Conservation (phyloP, 805 yeast genomes). For the Candida pseudofarinosa region DNA sequence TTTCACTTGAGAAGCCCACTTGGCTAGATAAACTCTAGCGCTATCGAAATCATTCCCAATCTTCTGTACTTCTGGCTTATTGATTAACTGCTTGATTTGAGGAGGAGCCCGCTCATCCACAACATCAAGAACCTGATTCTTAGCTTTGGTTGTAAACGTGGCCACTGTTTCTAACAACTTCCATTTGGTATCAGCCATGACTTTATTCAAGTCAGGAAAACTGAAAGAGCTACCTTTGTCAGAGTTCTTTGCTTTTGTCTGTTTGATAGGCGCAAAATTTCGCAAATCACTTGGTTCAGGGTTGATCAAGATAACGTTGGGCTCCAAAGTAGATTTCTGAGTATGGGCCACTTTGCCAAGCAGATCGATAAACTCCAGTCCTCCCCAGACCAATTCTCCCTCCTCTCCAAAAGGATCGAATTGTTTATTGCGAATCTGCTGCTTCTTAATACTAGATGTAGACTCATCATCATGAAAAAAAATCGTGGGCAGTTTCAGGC, state of each 20-base stretch:
- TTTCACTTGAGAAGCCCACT: constrained; percentile 94
- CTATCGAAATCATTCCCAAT: constrained; percentile 90
- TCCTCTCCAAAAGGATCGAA: constrained; percentile 70
- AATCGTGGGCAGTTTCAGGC: constrained; percentile 71
- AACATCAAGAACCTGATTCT: constrained; percentile 55
- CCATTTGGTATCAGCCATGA: constrained; percentile 78
- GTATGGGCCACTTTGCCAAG: constrained; percentile 55
- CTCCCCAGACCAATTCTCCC: constrained; percentile 82
- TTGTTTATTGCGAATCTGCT: constrained; percentile 52
- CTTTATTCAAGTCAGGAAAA: constrained; percentile 40
- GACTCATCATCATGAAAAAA: constrained; percentile 92
- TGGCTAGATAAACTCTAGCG: constrained; percentile 87
- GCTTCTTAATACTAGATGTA: constrained; percentile 65
- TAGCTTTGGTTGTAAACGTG: constrained; percentile 52
- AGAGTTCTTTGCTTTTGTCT: constrained; percentile 3
- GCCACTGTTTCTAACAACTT: constrained; percentile 81
- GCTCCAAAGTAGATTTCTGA: constrained; percentile 68
- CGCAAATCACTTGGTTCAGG: constrained; percentile 66
- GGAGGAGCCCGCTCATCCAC: constrained; percentile 63
- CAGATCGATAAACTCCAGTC: constrained; percentile 62
- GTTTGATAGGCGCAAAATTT: constrained; percentile 45
- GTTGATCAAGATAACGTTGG: constrained; percentile 69
- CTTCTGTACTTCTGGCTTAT: constrained; percentile 73
- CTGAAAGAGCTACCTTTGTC: constrained; percentile 16
- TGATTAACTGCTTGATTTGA: constrained; percentile 53